A percentile compares a stretch with the other conserved stretches of the same genome.
Conservation (phyloP, 176 grass and related monocot genomes). For the Juncus effusus region DNA sequence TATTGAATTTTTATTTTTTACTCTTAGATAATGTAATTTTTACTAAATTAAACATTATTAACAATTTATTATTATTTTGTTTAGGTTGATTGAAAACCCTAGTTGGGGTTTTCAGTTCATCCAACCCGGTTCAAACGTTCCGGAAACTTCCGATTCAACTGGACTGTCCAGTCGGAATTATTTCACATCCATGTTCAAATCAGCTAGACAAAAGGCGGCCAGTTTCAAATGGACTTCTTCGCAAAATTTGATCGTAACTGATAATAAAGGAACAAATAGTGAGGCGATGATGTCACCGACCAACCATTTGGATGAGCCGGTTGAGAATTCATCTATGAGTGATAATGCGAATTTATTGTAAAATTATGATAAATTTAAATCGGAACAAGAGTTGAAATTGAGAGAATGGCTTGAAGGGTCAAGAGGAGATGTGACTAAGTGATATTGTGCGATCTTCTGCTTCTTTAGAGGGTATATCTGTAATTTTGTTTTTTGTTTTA, state of each 20-base stretch:
- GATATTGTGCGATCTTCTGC: background rate
- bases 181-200: slow-evolving; percentile 69
- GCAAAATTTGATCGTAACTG: slow-evolving; percentile 16
- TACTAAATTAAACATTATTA: background rate
- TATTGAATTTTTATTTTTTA: slow-evolving; percentile 19
- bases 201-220: slow-evolving; percentile 70
- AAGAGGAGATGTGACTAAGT: slow-evolving; percentile 20
- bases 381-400: slow-evolving; percentile 63
- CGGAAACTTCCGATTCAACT: slow-evolving; percentile 29
- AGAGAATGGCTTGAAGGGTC: slow-evolving; percentile 64
- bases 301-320: slow-evolving; percentile 4
- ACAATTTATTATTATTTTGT: slow-evolving; percentile 10
- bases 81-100: slow-evolving; percentile 81
- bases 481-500: too few species aligned
- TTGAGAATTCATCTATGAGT: slow-evolving; percentile 18
- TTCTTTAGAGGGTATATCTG: too few species aligned
- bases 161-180: slow-evolving; percentile 55
- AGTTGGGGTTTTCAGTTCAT: slow-evolving; percentile 53
- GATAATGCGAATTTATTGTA: slow-evolving; percentile 30
- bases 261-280: slow-evolving; percentile 21
- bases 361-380: slow-evolving; percentile 68
- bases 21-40: too few species aligned
- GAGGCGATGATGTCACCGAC: slow-evolving; percentile 12
- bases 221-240: slow-evolving; percentile 55
- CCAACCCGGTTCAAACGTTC: slow-evolving; percentile 29